Conservation (phyloP, 257 asterid genomes). For the Phtheirospermum japonicum region DNA sequence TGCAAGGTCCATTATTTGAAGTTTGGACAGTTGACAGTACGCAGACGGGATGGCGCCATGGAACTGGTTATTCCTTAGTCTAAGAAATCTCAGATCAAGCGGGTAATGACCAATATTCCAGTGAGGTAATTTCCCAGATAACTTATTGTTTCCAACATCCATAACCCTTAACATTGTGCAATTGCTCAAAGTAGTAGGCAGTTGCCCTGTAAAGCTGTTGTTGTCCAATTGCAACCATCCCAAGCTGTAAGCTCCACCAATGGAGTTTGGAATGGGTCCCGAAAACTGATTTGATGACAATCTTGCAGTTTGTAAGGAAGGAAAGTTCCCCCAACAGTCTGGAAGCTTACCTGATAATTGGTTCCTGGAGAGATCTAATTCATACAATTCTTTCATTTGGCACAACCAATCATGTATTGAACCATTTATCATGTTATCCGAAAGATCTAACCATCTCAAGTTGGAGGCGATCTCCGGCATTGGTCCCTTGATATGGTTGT, state of each 20-base stretch:
- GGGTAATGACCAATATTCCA: background rate
- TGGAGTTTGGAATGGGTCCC: conserved; percentile 6
- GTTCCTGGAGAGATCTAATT: background rate
- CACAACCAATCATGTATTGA: conserved; percentile 11
- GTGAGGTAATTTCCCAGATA: background rate
- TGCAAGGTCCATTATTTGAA: conserved; percentile 9
- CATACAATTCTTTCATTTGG: background rate
- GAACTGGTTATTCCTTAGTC: background rate
- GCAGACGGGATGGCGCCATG: background rate
- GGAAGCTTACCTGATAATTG: conserved; percentile 5
- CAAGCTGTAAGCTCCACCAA: background rate
- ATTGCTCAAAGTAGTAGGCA: no score
- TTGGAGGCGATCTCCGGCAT: background rate
- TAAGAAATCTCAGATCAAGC: background rate
- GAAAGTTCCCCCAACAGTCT: conserved; percentile 2
- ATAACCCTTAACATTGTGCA: no score
- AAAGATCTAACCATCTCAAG: no score
- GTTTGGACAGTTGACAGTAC: background rate
- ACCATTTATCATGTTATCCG: background rate
- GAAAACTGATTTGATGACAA: conserved; percentile 13
- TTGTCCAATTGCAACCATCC: no score
- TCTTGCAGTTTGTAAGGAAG: background rate
- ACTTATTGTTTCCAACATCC: background rate
- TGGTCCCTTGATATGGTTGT: background rate
- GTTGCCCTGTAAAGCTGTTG: no score